Evolutionary conservation across 768 basidiomycete species (phyloP).

Genomic region (Dendrothele bispora): DNA sequence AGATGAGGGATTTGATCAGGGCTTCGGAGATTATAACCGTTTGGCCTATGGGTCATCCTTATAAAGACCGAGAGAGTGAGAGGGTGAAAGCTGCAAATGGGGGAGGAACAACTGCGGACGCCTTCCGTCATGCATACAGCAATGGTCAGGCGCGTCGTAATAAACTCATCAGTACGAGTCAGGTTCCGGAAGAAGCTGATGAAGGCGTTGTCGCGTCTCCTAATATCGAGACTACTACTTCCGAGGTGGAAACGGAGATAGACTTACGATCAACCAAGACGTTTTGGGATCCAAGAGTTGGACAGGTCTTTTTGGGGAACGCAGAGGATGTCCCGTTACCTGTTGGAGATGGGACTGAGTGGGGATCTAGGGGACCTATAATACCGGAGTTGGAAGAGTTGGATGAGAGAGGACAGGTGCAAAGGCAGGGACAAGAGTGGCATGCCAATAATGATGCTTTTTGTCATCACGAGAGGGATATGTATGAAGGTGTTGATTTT

Average conservation of each 20-base stretch:
- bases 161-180: too few species aligned
- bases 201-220: too few species aligned
- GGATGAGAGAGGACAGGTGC: too few species aligned
- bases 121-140: too few species aligned
- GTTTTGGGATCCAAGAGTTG: constrained; percentile 54
- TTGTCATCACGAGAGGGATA: too few species aligned
- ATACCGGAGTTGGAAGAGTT: background rate
- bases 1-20: constrained; percentile 84
- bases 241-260: constrained; percentile 10
- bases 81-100: too few species aligned
- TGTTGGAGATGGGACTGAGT: background rate
- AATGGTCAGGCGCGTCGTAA: too few species aligned
- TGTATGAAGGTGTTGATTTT: too few species aligned
- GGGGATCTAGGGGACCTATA: background rate
- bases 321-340: constrained; percentile 71
- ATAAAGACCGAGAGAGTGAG: background rate
- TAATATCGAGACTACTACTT: too few species aligned
- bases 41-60: constrained; percentile 19
- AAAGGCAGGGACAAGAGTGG: too few species aligned
- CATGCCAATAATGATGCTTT: constrained; percentile 24
- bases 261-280: constrained; percentile 35
- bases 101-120: too few species aligned
- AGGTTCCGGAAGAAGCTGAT: too few species aligned
- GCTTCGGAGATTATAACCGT: constrained; percentile 74
- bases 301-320: constrained; percentile 82